Conservation (phyloP, 176 grass and related monocot species). For the Oryza meyeriana region DNA sequence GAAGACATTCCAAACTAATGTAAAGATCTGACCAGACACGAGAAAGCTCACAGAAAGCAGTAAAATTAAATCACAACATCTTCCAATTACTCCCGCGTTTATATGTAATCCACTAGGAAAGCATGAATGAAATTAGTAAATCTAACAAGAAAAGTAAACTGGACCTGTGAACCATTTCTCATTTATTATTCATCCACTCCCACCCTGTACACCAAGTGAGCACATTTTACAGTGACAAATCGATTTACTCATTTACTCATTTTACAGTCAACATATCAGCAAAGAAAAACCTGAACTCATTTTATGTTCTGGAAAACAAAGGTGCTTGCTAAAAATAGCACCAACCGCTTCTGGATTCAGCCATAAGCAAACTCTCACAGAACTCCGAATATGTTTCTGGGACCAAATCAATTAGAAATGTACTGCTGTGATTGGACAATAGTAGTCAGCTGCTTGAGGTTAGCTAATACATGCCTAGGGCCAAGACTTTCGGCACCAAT, state of each 20-base stretch:
- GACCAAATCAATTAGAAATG: slow-evolving; percentile 43
- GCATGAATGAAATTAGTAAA: not conserved
- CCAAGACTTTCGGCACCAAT: slow-evolving; percentile 80
- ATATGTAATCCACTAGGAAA: not conserved
- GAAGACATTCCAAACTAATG: not conserved
- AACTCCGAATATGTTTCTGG: slow-evolving; percentile 16
- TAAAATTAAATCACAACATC: not conserved
- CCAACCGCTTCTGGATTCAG: slow-evolving; percentile 19
- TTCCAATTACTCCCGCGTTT: not conserved
- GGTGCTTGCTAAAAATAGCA: slow-evolving; percentile 45
- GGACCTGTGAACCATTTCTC: not conserved
- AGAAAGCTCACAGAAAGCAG: too few species aligned
- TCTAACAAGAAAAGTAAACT: not conserved
- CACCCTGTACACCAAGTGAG: slow-evolving; percentile 27
- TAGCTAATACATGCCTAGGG: slow-evolving; percentile 87
- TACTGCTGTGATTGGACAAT: slow-evolving; percentile 72
- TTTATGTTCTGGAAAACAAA: not conserved
- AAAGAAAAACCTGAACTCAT: not conserved
- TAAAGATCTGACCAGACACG: not conserved
- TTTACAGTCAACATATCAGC: slow-evolving; percentile 17
- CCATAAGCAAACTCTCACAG: slow-evolving; percentile 7
- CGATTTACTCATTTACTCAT: slow-evolving; percentile 12
- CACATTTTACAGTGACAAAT: slow-evolving; percentile 17
- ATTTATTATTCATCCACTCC: not conserved
- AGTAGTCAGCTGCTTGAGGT: slow-evolving; percentile 77